These are phyloP conservation scores for Raphanus sativus DNA, from an alignment of 345 rosid genomes.

Conservation along the genomic window DNA sequence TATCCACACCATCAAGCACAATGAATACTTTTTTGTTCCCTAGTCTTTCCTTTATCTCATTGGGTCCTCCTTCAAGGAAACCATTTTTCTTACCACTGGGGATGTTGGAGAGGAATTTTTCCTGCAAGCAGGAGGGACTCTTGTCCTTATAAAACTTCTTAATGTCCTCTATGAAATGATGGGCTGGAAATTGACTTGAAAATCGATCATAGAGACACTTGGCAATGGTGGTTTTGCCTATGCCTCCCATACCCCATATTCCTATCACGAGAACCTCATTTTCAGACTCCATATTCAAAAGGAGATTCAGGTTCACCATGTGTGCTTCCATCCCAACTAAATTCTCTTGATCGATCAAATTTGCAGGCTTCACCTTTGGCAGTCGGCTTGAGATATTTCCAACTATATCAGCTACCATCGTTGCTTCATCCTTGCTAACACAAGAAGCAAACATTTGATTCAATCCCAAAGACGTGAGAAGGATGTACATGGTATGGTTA, in stretches of 20 bases:
- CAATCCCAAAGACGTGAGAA: too few species aligned
- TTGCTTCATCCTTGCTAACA: too few species aligned
- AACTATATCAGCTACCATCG: background rate
- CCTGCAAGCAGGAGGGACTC: background rate
- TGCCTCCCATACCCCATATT: slow-evolving; percentile 16
- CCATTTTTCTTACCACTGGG: too few species aligned
- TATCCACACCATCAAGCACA: background rate
- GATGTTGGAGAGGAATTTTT: background rate
- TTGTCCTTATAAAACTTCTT: background rate
- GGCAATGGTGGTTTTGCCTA: slow-evolving; percentile 26
- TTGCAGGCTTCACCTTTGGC: background rate
- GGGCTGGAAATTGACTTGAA: background rate
- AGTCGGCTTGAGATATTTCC: too few species aligned
- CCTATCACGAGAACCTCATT: slow-evolving; percentile 13
- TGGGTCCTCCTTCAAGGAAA: background rate
- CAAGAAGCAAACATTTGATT: too few species aligned
- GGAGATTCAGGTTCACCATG: background rate
- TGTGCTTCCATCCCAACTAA: slow-evolving; percentile 13
- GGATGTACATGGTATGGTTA: too few species aligned
- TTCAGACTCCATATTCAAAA: background rate
- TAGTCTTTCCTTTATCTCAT: background rate
- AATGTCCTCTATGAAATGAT: background rate
- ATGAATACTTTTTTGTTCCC: background rate
- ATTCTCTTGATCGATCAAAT: background rate
- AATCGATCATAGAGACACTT: background rate